phyloP scores from a whole-genome alignment of 305 asterid species.

The Coffea humblotiana region DNA sequence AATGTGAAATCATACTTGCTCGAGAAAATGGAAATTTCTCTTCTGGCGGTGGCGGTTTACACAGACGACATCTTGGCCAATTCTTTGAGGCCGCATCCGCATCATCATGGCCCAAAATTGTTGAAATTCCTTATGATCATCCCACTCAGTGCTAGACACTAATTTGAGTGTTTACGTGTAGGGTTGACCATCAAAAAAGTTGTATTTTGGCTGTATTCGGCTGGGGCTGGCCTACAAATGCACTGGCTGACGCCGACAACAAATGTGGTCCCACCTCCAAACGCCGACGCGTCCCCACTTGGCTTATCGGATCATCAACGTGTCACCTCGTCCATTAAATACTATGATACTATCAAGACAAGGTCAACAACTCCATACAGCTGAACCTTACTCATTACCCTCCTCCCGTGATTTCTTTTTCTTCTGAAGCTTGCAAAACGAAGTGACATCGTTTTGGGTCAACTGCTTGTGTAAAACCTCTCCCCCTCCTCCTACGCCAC shows the following conservation, averaged over 20 bases:
- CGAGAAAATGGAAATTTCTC: too few species aligned
- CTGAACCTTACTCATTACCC: neutral
- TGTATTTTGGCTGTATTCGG: slow-evolving; percentile 36
- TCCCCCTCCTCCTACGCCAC: too few species aligned
- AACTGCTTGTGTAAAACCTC: too few species aligned
- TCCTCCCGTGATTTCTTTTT: slow-evolving; percentile 7
- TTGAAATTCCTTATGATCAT: neutral
- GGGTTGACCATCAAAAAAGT: slow-evolving; percentile 42
- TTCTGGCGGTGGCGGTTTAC: too few species aligned
- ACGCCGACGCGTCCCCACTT: slow-evolving; percentile 38
- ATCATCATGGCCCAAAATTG: neutral
- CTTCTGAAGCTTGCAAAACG: neutral
- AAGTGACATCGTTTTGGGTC: slow-evolving; percentile 1
- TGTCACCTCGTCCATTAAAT: slow-evolving; percentile 21
- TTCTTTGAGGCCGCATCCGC: too few species aligned
- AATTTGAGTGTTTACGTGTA: neutral
- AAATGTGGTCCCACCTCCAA: slow-evolving; percentile 7
- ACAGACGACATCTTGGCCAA: too few species aligned
- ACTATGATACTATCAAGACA: neutral
- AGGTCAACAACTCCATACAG: neutral
- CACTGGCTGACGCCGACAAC: slow-evolving; percentile 15
- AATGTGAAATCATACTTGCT: too few species aligned
- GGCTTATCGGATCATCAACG: slow-evolving; percentile 16
- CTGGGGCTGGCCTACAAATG: slow-evolving; percentile 24
- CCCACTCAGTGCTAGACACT: too few species aligned